Evolutionary conservation across 345 rosid species (phyloP).

Genomic region (Lagerstroemia speciosa): DNA sequence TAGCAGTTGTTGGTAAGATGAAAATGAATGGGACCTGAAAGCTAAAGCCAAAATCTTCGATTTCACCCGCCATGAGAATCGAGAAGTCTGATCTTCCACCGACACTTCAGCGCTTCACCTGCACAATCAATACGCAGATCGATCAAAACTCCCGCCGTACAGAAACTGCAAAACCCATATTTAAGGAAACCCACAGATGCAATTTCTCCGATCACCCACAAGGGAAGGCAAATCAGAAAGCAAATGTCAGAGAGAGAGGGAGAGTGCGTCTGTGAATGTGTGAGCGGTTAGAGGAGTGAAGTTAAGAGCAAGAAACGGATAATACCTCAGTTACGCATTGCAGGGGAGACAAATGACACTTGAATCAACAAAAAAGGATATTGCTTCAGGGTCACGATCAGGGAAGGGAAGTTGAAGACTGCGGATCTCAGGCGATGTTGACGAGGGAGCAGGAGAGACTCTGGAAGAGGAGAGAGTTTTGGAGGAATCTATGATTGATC

Average conservation of each 20-base stretch:
- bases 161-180: not conserved
- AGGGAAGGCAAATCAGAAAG: not conserved
- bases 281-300: not conserved
- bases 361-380: too few relatives aligned
- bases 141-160: not conserved
- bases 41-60: slow-evolving; percentile 49
- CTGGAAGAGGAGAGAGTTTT: not conserved
- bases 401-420: not conserved
- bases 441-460: too few relatives aligned
- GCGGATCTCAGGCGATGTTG: not conserved
- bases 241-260: not conserved
- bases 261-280: not conserved
- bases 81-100: slow-evolving; percentile 7
- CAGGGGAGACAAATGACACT: not conserved
- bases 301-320: slow-evolving; percentile 11
- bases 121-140: not conserved
- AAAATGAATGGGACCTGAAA: slow-evolving; percentile 36
- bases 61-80: slow-evolving; percentile 53
- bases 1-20: not conserved
- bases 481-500: not conserved
- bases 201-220: not conserved
- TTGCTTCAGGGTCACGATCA: slow-evolving; percentile 1
- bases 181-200: not conserved
- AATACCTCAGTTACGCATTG: slow-evolving; percentile 13
- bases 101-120: slow-evolving; percentile 1